Evolutionary conservation across 257 asterid genomes (phyloP).

Genomic region (Anisodus acutangulus): DNA sequence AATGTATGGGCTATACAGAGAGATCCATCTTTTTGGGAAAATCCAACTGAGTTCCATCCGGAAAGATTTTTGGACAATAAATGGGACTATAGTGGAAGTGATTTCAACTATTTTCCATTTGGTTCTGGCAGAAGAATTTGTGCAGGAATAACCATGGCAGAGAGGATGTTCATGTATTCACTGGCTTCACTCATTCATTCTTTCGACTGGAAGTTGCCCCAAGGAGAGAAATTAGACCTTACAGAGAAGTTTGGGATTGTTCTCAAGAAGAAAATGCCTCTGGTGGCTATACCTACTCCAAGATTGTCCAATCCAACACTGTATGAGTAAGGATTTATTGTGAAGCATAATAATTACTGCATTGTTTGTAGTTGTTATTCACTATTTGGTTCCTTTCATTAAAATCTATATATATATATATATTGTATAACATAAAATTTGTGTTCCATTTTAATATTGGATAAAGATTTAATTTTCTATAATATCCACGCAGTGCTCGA

Average conservation of each 20-base stretch:
- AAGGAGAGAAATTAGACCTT: constrained; percentile 49
- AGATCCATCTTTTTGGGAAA: constrained; percentile 58
- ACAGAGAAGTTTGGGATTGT: constrained; percentile 71
- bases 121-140: constrained; percentile 77
- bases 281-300: constrained; percentile 63
- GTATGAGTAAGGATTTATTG: constrained; percentile 36
- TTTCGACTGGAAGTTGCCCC: constrained; percentile 56
- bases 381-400: neutral
- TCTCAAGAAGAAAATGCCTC: constrained; percentile 56
- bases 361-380: too few species aligned
- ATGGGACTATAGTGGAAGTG: constrained; percentile 60
- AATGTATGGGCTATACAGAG: constrained; percentile 76
- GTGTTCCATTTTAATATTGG: neutral
- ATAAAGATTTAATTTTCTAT: neutral
- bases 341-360: neutral
- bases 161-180: constrained; percentile 64
- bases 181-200: constrained; percentile 66
- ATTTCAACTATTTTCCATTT: constrained; percentile 62
- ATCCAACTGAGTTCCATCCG: constrained; percentile 52
- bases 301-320: constrained; percentile 46
- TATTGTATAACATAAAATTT: neutral
- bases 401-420: neutral
- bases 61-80: constrained; percentile 54
- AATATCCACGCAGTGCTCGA: neutral
- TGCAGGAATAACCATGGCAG: constrained; percentile 67